Conservation (phyloP, 352 stramenopile genomes). For the Peronospora belbahrii region DNA sequence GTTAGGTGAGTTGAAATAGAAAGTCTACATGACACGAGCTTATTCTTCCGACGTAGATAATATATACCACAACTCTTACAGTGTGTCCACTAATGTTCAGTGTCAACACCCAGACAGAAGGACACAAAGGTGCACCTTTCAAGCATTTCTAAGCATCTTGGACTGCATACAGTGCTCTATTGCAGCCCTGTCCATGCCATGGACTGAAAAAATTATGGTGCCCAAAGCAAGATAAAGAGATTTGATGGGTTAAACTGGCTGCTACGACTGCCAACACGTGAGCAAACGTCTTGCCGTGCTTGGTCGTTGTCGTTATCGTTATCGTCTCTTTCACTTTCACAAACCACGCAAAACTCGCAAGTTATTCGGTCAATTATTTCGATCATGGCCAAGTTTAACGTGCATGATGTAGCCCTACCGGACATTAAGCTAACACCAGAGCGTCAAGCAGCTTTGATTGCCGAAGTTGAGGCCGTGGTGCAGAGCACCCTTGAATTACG, state of each 20-base stretch:
- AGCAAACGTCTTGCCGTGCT: background rate
- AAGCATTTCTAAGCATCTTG: background rate
- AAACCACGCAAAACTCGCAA: constrained; percentile 22
- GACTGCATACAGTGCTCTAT: constrained; percentile 10
- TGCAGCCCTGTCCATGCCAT: constrained; percentile 10
- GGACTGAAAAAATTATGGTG: no score
- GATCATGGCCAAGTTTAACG: constrained; percentile 34
- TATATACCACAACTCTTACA: background rate
- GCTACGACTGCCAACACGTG: no score
- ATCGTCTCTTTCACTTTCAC: constrained; percentile 20
- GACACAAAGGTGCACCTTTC: background rate
- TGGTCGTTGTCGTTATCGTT: background rate
- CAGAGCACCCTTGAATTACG: constrained; percentile 30
- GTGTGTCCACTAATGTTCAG: constrained; percentile 3
- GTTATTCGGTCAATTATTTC: constrained; percentile 6
- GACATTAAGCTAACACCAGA: constrained; percentile 20
- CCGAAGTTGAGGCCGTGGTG: constrained; percentile 27
- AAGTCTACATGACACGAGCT: no score
- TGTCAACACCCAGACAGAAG: background rate
- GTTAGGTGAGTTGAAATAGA: no score
- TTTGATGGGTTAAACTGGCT: constrained; percentile 12
- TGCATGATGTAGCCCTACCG: constrained; percentile 27
- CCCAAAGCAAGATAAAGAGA: constrained; percentile 7
- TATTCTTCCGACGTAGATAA: background rate
- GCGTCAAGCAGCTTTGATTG: constrained; percentile 14